These are phyloP conservation scores for Flaveria floridana DNA, from an alignment of 140 eudicot species.

Conservation along the genomic window DNA sequence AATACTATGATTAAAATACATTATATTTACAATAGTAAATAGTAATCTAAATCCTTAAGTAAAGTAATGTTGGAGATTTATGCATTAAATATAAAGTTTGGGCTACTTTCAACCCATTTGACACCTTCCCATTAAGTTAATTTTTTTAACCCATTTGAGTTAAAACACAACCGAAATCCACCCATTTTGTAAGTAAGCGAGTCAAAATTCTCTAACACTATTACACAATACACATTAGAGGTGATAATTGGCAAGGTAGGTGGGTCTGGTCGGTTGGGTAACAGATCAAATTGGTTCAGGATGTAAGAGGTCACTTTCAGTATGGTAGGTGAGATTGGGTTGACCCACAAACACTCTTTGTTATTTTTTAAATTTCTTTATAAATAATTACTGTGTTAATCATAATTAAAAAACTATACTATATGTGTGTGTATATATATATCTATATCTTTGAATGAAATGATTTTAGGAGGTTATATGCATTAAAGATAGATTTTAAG, in stretches of 20 bases:
- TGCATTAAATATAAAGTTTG: not conserved
- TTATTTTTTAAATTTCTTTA: not conserved
- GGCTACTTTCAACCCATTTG: not conserved
- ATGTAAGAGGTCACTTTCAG: not conserved
- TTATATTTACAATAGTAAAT: constrained; percentile 3
- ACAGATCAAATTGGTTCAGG: not conserved
- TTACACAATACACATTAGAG: not conserved
- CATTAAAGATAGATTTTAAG: not conserved
- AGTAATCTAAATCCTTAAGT: not conserved
- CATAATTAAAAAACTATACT: not conserved
- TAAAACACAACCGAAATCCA: not conserved
- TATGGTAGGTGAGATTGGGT: not conserved
- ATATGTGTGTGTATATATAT: no score
- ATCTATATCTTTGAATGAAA: not conserved
- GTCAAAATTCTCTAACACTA: not conserved
- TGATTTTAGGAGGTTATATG: not conserved
- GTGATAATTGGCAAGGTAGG: not conserved
- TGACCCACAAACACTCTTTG: constrained; percentile 1
- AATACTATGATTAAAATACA: not conserved
- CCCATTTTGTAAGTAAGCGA: not conserved
- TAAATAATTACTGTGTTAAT: not conserved
- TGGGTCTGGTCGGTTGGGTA: not conserved
- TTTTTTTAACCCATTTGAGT: not conserved
- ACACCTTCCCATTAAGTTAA: not conserved
- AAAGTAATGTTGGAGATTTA: not conserved